A percentile compares a stretch with the other conserved stretches of the same genome.
phyloP scores from a whole-genome alignment of 371 early-diverging fungal species.

The Apophysomyces elegans region DNA sequence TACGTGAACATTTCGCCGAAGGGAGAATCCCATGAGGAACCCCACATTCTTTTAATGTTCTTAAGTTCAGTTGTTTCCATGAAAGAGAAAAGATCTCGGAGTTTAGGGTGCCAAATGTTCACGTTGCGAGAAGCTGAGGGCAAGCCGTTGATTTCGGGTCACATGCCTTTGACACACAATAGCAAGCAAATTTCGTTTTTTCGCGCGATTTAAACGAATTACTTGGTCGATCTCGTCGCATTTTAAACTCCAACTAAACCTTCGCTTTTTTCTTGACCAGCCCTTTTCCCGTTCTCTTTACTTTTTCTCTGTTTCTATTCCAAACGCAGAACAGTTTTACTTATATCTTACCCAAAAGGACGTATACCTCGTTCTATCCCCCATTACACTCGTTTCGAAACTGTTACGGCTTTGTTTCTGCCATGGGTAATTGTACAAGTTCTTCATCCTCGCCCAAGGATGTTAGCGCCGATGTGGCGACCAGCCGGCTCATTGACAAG shows the following conservation, averaged over 20 bases:
- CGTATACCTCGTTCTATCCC: not conserved
- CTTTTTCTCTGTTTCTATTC: not conserved
- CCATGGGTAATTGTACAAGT: conserved; percentile 20
- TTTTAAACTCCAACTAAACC: conserved; percentile 9
- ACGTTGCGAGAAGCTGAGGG: no score
- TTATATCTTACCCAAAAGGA: not conserved
- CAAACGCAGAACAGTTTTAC: not conserved
- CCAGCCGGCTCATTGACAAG: conserved; percentile 61
- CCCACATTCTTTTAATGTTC: not conserved
- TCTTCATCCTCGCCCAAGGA: not conserved
- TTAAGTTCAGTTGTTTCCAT: not conserved
- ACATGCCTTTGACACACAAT: conserved; percentile 7
- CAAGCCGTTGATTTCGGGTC: not conserved
- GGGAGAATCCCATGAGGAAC: not conserved
- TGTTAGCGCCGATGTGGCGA: not conserved
- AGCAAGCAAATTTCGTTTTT: not conserved
- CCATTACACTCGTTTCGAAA: conserved; percentile 3
- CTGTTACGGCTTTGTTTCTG: not conserved
- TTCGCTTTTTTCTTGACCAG: not conserved
- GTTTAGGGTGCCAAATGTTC: no score
- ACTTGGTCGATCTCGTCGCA: conserved; percentile 10
- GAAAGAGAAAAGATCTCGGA: not conserved
- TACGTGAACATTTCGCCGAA: not conserved
- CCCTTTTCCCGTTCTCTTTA: not conserved
- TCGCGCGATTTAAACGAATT: not conserved